Base-by-base conservation (phyloP, 352 stramenopile genomes). In the Phytophthora constricta region DNA sequence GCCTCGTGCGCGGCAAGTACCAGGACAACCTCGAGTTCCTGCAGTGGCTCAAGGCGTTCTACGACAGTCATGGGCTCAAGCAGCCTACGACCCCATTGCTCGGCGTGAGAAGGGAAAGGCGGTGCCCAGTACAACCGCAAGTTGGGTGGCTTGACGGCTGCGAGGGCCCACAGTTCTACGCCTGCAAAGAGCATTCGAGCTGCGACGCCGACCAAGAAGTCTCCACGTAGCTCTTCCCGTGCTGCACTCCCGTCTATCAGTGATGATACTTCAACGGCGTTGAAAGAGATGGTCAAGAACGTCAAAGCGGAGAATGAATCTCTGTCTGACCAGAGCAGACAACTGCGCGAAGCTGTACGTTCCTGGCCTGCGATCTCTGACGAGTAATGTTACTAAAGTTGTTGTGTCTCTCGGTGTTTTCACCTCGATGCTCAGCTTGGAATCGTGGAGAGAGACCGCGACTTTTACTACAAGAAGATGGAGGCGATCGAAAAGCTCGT, bases 1-100 rank as follows among this genome's bases (percentile, higher is more conserved):
- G 41, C 41, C 41, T 47, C 27, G 97, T 99, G 65, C 84, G 96
- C 27, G 97, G 90, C 37, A 99, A 98, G 74, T 99, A 99, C 86
- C 97, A 99, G 72, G 97, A 99, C 77, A 99, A 99, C 80, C 83
- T 99, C 49, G 97, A 99, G 75, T 99, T 99, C 74, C 99, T 99
- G 88, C 97, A 99, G 82, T 99, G 96, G 89, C 89, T 94, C 61
- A 97, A 96, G 58, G 75, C 76, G 19, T 97, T 97, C 51, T 97
- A 93, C 69, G 88, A 97, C 41, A 4, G 41, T 3, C 41, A 47
- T 10, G 41, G 22, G 14, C 17, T 4, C 41, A 23, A 13, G 16
- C 4, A 23, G 91, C 97, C 17, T 99, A 99, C 75, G 96, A 99
- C 77, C 76, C 96, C 5, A 66, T 92, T 5, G 89, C 84, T 8